Base-by-base conservation (phyloP, 352 stramenopile genomes). In the Globisporangium cederbergense region DNA sequence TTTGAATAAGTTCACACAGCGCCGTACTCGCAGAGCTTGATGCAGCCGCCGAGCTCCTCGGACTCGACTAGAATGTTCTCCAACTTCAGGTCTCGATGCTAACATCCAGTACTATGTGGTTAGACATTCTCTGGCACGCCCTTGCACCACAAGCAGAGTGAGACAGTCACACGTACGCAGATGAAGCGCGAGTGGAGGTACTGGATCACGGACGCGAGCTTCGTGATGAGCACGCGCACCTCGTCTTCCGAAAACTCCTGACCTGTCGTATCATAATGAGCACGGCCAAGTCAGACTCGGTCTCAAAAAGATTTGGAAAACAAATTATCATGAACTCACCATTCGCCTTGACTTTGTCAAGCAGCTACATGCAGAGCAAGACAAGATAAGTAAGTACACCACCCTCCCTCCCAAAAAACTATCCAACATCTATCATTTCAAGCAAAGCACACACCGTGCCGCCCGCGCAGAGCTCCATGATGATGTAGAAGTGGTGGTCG, bases 101-200 rank as follows among this genome's bases (percentile, higher is more conserved):
- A 53, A 20, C 14, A 60, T 43, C 50, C 14, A 30, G 58, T 62
- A 49, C 59, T 3, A 28, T 38, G 20, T 52, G 36, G 30, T 25
- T 55, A 22, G n/a, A 28, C 25, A 28, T 28, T 28, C 32, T 36
- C 32, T 36, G 32, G 7, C 32, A 36, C 32, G 32, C 32, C 32
- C 32, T 36, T 36, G 32, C 32, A 36, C 32, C 14, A 18, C 9
- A 34, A 43, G 20, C 3, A 46, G 38, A 38, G 7, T 38, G 36
- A 49, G n/a, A 18, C 2, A 52, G 55, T 4, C 2, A 47, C 25
- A 75, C 82, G 18, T 73, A 90, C 83, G 28, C 85, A 94, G 66
- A 94, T 94, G 67, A 77, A 90, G 20, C 84, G 83, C 42, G 77
- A 89, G 66, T 94, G 85, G 22, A 94, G 72, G 50, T 94, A 94